Evolutionary conservation across 768 basidiomycete genomes (phyloP), one percentile per base, ranked within the genome.

Genomic region (Paxillus involutus): DNA sequence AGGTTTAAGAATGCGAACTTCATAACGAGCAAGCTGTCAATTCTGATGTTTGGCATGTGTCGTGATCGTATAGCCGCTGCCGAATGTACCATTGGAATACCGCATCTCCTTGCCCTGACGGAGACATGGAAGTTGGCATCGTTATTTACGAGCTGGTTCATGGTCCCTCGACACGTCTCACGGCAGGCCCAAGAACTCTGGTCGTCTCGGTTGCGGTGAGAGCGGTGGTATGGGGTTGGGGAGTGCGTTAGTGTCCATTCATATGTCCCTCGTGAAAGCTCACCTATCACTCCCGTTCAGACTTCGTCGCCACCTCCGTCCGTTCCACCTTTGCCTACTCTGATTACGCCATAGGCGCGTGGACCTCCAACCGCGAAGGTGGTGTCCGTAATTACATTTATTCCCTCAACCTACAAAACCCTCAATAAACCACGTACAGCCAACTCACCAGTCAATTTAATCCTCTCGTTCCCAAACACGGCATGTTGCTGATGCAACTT

Each of bases 161-260:
- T 42, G 37, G 93, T 87, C 71, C 65, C 75, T 1, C 93, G 87
- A 49, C 96, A 99, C 70, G 96, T 63, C 70, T 98, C 57, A 98
- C 96, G 8, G 96, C 70, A 96, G 96, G 3, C 94, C 94, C 0
- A 79, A 83, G 50, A 91, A 96, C 74, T 94, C 92, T 30, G 84
- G 92, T 94, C 17, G 63, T 87, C 24, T 24, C 5, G 93, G 92
- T 11, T 98, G 90, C 87, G 95, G 96, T 48, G 94, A 98, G 75
- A 80, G 86, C 26, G 96, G 96, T 37, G 96, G 94, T 24, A 98
- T 98, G 95, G 94, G n/a, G n/a, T n/a, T n/a, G 94, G 94, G 94
- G 58, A 86, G 83, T 80, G 52, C 43, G 75, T 71, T 21, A 5
- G 13, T 3, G 0, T 7, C 5, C 4, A 19, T 12, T 51, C 0